Evolutionary conservation across 225 moss, liverwort and hornwort species (phyloP).

Genomic region (Takakia lepidozioides): DNA sequence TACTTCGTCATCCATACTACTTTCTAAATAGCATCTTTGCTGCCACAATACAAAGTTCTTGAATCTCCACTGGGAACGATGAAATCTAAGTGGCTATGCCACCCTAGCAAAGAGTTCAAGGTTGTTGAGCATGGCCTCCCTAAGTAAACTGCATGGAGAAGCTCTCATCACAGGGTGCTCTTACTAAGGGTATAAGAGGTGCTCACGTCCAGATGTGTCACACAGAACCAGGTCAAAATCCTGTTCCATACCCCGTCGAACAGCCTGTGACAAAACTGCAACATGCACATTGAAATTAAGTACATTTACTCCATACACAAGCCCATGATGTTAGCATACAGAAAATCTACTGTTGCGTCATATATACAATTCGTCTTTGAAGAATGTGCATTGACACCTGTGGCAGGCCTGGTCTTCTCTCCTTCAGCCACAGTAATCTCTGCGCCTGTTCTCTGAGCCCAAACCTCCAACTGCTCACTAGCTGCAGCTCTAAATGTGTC

Average conservation of each 20-base stretch:
- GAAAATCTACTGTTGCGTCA: too few relatives aligned
- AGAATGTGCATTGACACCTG: slow-evolving; percentile 28
- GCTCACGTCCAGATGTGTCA: slow-evolving; percentile 95
- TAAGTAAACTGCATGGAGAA: too few relatives aligned
- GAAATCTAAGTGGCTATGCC: too few relatives aligned
- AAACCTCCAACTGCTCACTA: slow-evolving; percentile 86
- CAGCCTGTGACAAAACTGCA: slow-evolving; percentile 86
- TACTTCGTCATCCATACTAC: too few relatives aligned
- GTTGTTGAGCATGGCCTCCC: too few relatives aligned
- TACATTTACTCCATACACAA: not conserved
- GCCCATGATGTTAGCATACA: too few relatives aligned
- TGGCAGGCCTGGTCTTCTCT: slow-evolving; percentile 67
- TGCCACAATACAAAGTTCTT: too few relatives aligned
- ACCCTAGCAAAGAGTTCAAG: too few relatives aligned
- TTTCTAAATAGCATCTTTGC: too few relatives aligned
- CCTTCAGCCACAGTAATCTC: slow-evolving; percentile 77
- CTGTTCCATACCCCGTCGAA: slow-evolving; percentile 53
- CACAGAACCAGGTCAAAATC: slow-evolving; percentile 83
- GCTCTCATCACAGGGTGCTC: not conserved
- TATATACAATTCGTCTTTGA: not conserved
- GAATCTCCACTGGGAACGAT: too few relatives aligned
- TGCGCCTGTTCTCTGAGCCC: slow-evolving; percentile 85
- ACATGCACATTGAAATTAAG: slow-evolving; percentile 9
- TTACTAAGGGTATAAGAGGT: not conserved
- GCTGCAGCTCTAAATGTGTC: slow-evolving; percentile 97